A percentile compares a stretch with the other conserved stretches of the same genome.
These are phyloP conservation scores for Sporothrix mexicana DNA, from an alignment of 2,329 filamentous ascomycete species.

Conservation along the genomic window DNA sequence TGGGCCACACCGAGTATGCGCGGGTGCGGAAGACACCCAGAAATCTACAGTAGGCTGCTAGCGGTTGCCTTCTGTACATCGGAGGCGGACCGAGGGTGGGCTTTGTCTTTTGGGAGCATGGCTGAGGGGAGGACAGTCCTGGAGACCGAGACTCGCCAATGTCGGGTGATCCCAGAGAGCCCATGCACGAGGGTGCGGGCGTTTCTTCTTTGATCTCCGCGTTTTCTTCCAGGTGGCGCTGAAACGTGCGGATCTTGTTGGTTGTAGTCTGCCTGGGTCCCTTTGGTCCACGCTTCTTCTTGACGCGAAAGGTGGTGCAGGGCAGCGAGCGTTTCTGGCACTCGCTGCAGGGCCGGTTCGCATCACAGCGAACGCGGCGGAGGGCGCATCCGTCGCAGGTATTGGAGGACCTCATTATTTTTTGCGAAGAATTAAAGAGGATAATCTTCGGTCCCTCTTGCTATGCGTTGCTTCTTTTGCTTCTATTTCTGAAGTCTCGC, in stretches of 20 bases:
- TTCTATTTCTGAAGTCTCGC: background rate
- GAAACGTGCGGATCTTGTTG: conserved; percentile 15
- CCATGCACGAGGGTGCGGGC: too few species aligned
- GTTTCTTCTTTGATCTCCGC: too few species aligned
- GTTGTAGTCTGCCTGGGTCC: conserved; percentile 4
- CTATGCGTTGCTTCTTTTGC: background rate
- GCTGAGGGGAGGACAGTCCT: background rate
- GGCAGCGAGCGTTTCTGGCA: conserved; percentile 12
- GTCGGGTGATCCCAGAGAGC: background rate
- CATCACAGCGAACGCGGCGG: conserved; percentile 19
- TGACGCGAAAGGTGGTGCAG: conserved; percentile 6
- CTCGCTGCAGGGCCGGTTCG: conserved; percentile 17
- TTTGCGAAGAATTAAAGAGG: too few species aligned
- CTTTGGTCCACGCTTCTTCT: conserved; percentile 11
- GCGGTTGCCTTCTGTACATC: conserved; percentile 13
- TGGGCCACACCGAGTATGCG: conserved; percentile 13
- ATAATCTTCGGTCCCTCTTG: background rate
- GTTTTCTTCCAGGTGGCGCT: background rate
- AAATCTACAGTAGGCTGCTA: conserved; percentile 12
- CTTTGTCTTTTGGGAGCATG: background rate
- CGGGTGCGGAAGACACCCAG: conserved; percentile 13
- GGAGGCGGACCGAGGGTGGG: background rate
- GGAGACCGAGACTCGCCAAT: background rate
- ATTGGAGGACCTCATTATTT: conserved; percentile 6
- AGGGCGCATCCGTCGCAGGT: conserved; percentile 20